A percentile compares a stretch with the other conserved stretches of the same genome.
These are phyloP conservation scores for Psophocarpus tetragonolobus DNA, from an alignment of 306 rosid species.

Conservation along the genomic window DNA sequence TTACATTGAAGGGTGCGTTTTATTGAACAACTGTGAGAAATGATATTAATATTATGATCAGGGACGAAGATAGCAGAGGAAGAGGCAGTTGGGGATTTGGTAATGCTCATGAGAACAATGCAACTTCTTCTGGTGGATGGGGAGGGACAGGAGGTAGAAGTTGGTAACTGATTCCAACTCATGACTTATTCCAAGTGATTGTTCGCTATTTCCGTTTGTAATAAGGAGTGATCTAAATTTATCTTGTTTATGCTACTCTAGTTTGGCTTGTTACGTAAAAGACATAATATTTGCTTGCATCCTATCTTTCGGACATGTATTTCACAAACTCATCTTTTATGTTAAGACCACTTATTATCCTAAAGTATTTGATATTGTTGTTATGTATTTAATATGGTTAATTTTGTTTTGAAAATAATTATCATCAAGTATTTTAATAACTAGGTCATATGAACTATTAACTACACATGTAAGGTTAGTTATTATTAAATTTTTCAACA, in stretches of 20 bases:
- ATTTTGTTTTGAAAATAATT: too few relatives aligned
- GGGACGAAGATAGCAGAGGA: background rate
- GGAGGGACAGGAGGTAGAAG: constrained; percentile 11
- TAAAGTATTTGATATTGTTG: too few relatives aligned
- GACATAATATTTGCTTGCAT: too few relatives aligned
- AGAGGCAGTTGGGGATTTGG: background rate
- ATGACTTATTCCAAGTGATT: background rate
- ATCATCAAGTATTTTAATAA: too few relatives aligned
- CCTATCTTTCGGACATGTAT: too few relatives aligned
- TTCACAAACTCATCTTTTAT: too few relatives aligned
- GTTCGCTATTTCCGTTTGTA: background rate
- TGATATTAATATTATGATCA: background rate
- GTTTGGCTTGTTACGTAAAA: background rate
- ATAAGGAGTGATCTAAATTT: background rate
- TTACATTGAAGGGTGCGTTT: background rate
- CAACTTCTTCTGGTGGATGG: constrained; percentile 9
- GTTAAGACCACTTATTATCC: too few relatives aligned
- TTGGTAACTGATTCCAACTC: background rate
- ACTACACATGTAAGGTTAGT: too few relatives aligned
- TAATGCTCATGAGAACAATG: constrained; percentile 18
- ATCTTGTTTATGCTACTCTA: background rate
- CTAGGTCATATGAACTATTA: too few relatives aligned
- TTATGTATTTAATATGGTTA: too few relatives aligned
- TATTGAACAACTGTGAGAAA: background rate
- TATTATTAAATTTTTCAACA: too few relatives aligned